These are phyloP conservation scores for Apiospora rasikravindrae DNA, from an alignment of 2,329 filamentous ascomycete genomes.

Conservation along the genomic window DNA sequence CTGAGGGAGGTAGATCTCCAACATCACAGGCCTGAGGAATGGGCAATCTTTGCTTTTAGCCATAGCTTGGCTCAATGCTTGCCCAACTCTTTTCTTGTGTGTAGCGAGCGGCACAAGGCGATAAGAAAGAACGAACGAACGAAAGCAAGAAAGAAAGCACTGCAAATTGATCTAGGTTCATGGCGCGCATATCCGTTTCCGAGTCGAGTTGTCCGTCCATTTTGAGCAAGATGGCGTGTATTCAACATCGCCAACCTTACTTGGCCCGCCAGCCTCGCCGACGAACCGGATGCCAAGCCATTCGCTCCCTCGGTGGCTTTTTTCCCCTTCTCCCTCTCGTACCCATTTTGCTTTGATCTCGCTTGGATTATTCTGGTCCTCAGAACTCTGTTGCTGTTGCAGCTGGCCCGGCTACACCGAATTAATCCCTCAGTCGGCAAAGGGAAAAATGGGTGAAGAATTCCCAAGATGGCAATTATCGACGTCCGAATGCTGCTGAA, in stretches of 20 bases:
- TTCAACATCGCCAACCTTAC: neutral
- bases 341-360: neutral
- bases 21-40: neutral
- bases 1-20: neutral
- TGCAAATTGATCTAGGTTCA: neutral
- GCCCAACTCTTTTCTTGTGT: neutral
- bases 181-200: neutral
- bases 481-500: neutral
- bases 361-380: neutral
- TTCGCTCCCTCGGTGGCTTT: neutral
- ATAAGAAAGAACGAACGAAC: neutral
- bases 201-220: neutral
- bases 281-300: neutral
- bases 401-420: neutral
- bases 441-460: neutral
- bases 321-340: neutral
- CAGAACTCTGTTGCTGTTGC: neutral
- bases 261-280: neutral
- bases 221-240: neutral
- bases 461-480: conserved; percentile 7
- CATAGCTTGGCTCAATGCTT: neutral
- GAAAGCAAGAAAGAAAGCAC: neutral
- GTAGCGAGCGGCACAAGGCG: neutral
- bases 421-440: neutral
- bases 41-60: neutral